phyloP scores from a whole-genome alignment of 2,329 filamentous ascomycete genomes.

The Neofusicoccum sp. region DNA sequence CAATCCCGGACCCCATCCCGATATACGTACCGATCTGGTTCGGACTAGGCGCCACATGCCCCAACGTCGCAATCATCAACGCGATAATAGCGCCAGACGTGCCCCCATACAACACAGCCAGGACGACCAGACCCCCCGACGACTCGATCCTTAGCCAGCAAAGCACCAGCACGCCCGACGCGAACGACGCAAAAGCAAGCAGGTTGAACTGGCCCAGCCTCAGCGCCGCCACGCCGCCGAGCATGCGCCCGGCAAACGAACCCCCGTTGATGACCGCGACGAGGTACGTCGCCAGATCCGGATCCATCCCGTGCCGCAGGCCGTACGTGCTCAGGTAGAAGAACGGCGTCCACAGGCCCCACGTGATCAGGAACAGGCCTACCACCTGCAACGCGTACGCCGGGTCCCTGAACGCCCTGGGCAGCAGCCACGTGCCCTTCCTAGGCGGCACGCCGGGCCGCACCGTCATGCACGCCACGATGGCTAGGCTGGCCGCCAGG shows the following conservation, averaged over 20 bases:
- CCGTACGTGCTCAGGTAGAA: constrained; percentile 35
- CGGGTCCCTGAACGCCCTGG: constrained; percentile 9
- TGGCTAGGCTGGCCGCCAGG: constrained; percentile 29
- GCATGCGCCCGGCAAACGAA: constrained; percentile 1
- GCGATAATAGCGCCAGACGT: too few species aligned
- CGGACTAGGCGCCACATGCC: too few species aligned
- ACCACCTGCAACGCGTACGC: constrained; percentile 28
- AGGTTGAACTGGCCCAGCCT: constrained; percentile 48
- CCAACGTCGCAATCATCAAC: too few species aligned
- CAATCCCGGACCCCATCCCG: too few species aligned
- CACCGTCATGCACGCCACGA: constrained; percentile 26
- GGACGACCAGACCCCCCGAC: too few species aligned
- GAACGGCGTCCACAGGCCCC: constrained; percentile 35
- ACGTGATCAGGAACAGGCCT: constrained; percentile 29
- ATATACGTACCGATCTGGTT: too few species aligned
- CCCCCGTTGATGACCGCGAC: constrained; percentile 27
- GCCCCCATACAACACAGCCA: too few species aligned
- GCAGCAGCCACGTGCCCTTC: background rate
- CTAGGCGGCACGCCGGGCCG: background rate
- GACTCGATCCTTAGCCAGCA: too few species aligned
- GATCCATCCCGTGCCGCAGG: background rate
- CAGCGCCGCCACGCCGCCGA: constrained; percentile 10
- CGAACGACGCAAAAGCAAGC: too few species aligned
- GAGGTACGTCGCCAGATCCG: constrained; percentile 42
- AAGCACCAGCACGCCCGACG: too few species aligned